Percentiles rank a stretch among this genome's conserved stretches.
Evolutionary conservation across 2,329 filamentous ascomycete species (phyloP).

Genomic region (Penicillium hesseltinei): DNA sequence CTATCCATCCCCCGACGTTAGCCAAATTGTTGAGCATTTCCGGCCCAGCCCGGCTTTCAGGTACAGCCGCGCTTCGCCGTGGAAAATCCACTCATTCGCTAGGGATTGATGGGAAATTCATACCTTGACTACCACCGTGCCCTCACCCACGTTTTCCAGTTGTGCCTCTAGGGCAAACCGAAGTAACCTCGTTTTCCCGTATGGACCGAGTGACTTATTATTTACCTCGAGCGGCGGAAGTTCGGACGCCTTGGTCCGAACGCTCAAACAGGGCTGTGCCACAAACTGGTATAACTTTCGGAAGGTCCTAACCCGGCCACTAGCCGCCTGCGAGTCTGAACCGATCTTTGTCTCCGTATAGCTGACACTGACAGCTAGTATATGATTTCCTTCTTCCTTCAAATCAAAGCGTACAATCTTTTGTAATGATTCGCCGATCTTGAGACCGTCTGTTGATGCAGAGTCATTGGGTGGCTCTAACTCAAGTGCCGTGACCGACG

Average conservation of each 20-base stretch:
- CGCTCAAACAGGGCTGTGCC: slow-evolving; percentile 83
- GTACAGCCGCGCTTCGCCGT: neutral
- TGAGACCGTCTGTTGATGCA: slow-evolving; percentile 36
- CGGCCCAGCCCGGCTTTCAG: neutral
- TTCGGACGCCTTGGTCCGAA: slow-evolving; percentile 81
- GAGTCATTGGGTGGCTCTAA: slow-evolving; percentile 51
- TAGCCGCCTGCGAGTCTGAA: slow-evolving; percentile 47
- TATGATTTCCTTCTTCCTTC: slow-evolving; percentile 91
- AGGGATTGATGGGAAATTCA: slow-evolving; percentile 16
- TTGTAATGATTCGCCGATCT: slow-evolving; percentile 67
- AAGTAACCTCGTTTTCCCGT: slow-evolving; percentile 42
- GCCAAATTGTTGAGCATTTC: slow-evolving; percentile 1
- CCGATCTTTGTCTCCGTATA: slow-evolving; percentile 77
- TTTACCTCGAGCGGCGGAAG: slow-evolving; percentile 49
- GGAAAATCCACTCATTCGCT: neutral
- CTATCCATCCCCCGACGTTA: slow-evolving; percentile 28
- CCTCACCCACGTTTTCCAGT: slow-evolving; percentile 89
- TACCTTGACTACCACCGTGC: slow-evolving; percentile 73
- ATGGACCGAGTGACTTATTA: slow-evolving; percentile 46
- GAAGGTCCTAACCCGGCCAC: slow-evolving; percentile 74
- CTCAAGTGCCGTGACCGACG: slow-evolving; percentile 66
- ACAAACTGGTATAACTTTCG: slow-evolving; percentile 96
- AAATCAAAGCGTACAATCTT: slow-evolving; percentile 81
- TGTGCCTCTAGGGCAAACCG: slow-evolving; percentile 86
- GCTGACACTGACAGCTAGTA: slow-evolving; percentile 87